A percentile compares a stretch with the other conserved stretches of the same genome.
Conservation (phyloP, 176 grass and related monocot species). For the Carex scoparia region DNA sequence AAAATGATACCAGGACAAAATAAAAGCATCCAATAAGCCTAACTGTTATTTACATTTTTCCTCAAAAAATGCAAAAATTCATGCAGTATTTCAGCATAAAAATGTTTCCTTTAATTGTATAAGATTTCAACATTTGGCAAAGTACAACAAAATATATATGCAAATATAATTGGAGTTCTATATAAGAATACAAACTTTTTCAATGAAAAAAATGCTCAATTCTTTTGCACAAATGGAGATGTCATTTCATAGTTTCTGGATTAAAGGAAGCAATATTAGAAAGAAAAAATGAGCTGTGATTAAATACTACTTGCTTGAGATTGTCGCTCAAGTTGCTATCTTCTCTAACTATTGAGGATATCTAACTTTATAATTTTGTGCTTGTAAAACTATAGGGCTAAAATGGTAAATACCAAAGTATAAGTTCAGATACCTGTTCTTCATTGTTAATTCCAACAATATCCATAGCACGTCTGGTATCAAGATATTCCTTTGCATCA, state of each 20-base stretch:
- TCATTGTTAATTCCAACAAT: conserved; percentile 80
- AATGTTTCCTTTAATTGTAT: neutral
- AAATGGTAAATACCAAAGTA: neutral
- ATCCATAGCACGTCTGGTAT: conserved; percentile 84
- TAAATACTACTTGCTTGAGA: neutral
- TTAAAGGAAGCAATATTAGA: neutral
- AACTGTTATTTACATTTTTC: neutral
- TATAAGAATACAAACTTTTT: neutral
- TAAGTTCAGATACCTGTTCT: conserved; percentile 64
- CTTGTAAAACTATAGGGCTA: neutral
- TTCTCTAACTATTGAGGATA: neutral
- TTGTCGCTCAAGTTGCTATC: neutral
- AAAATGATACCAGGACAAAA: neutral
- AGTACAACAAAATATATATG: neutral
- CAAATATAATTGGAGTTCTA: neutral
- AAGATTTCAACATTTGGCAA: neutral
- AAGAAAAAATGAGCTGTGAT: neutral
- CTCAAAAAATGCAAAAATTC: neutral
- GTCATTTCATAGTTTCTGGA: neutral
- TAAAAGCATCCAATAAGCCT: neutral
- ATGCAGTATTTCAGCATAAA: neutral
- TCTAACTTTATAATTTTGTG: neutral
- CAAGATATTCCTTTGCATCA: conserved; percentile 74
- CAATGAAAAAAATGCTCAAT: neutral
- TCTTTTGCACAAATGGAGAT: neutral